phyloP scores from a whole-genome alignment of 1,284 basidiomycete genomes.

The Rhodofomes roseus region DNA sequence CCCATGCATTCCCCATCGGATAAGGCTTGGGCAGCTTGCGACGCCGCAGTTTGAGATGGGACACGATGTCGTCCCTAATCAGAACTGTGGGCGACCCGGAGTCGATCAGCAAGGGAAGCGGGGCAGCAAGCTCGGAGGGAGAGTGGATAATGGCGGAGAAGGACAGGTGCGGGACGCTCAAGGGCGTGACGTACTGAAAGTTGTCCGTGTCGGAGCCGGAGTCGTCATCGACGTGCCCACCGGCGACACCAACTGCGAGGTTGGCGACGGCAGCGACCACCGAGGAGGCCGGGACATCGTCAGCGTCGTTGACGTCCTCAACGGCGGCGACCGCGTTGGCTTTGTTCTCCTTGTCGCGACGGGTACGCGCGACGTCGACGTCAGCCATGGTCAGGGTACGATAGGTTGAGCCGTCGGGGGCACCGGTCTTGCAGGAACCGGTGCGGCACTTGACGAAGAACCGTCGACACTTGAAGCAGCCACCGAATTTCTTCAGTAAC shows the following conservation, averaged over 20 bases:
- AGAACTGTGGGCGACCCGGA: constrained; percentile 11
- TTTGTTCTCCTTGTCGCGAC: not conserved
- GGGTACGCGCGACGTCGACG: not conserved
- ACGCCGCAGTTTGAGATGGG: not conserved
- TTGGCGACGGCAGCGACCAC: no score
- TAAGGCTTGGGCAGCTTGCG: not conserved
- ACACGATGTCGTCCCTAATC: constrained; percentile 3
- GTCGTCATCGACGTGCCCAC: no score
- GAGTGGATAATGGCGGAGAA: no score
- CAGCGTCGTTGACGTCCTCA: no score
- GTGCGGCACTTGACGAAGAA: not conserved
- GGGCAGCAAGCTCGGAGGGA: not conserved
- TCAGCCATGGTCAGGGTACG: not conserved
- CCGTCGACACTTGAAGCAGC: not conserved
- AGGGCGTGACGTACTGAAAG: no score
- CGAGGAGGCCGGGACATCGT: no score
- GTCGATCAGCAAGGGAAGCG: constrained; percentile 9
- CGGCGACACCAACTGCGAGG: no score
- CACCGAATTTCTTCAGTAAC: not conserved
- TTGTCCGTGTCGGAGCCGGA: no score
- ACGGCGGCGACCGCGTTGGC: no score
- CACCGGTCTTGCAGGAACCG: not conserved
- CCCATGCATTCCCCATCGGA: no score
- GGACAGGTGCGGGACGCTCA: no score
- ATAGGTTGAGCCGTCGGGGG: not conserved